Evolutionary conservation across 257 asterid genomes (phyloP), one percentile per base, ranked within the genome.

Genomic region (Petunia secreta): DNA sequence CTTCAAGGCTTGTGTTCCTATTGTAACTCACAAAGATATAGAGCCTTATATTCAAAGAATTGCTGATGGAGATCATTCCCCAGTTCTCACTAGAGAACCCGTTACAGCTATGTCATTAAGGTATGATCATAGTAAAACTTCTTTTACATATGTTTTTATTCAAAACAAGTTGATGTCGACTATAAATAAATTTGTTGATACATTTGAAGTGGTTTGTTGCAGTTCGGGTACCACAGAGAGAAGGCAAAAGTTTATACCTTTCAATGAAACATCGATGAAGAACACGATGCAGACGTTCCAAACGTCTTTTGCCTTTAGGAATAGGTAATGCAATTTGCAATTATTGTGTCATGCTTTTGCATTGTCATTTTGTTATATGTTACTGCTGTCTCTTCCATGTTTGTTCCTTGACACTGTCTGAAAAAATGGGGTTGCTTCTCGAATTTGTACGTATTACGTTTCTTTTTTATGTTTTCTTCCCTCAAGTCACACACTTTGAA

Each of bases 171-270:
- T 60, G 15, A 60, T 43, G 7, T 43, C 15, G 25, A 5, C 37
- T 63, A 2, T 37, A 64, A 64, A 64, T 59, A 3, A 50, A n/a
- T 6, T 5, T n/a, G 5, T 9, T 8, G 10, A 36, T n/a, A n/a
- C n/a, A n/a, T n/a, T n/a, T n/a, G n/a, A n/a, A n/a, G n/a, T n/a
- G n/a, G n/a, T n/a, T n/a, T n/a, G 43, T 86, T 86, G 84, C 91
- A 95, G 98, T 79, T 95, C 98, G 44, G 98, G 98, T 55, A 95
- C 98, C 0, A 93, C 98, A 83, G 92, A 89, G 55, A 98, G 98
- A 84, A 95, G 90, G 95, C 98, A 98, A n/a, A 95, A 95, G 94
- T 90, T 95, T 83, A 98, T 95, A 52, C 98, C 98, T 76, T 95
- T 95, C 89, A 95, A 91, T 84, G 98, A 95, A 78, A 97, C 89